phyloP scores from a whole-genome alignment of 257 asterid species.

The Solanum arcanum region DNA sequence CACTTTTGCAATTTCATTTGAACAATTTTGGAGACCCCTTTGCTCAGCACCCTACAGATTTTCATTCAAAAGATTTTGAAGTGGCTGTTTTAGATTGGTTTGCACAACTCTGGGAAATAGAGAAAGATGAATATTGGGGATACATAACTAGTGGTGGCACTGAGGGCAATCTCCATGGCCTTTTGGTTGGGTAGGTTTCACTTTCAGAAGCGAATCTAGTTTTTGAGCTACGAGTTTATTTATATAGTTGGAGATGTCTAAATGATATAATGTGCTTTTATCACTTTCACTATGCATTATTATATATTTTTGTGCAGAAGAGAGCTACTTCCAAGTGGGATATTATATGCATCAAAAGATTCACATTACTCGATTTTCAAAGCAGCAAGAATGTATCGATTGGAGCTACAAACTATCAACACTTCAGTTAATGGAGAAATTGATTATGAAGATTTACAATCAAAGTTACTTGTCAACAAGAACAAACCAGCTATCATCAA shows the following conservation, averaged over 20 bases:
- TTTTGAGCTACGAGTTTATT: not conserved
- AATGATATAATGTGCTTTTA: not conserved
- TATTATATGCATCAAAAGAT: not conserved
- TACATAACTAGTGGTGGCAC: not conserved
- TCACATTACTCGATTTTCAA: not conserved
- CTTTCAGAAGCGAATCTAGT: not conserved
- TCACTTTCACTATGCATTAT: not conserved
- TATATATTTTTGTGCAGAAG: not conserved
- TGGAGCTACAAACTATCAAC: not conserved
- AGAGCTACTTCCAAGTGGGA: not conserved
- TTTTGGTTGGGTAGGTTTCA: not conserved
- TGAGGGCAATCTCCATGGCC: not conserved
- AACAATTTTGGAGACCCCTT: not conserved
- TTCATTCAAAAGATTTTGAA: slow-evolving; percentile 7
- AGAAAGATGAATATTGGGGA: slow-evolving; percentile 8
- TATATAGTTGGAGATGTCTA: too few relatives aligned
- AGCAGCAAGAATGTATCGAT: not conserved
- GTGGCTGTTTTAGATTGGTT: slow-evolving; percentile 8
- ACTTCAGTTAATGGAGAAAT: not conserved
- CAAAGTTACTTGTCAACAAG: not conserved
- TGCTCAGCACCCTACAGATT: not conserved
- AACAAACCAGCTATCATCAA: not conserved
- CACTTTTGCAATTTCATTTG: not conserved
- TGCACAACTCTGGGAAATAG: slow-evolving; percentile 1
- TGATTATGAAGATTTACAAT: not conserved